Evolutionary conservation across 208 protist species (phyloP), one percentile per base, ranked within the genome.

Genomic region (Naegleria gruberi): DNA sequence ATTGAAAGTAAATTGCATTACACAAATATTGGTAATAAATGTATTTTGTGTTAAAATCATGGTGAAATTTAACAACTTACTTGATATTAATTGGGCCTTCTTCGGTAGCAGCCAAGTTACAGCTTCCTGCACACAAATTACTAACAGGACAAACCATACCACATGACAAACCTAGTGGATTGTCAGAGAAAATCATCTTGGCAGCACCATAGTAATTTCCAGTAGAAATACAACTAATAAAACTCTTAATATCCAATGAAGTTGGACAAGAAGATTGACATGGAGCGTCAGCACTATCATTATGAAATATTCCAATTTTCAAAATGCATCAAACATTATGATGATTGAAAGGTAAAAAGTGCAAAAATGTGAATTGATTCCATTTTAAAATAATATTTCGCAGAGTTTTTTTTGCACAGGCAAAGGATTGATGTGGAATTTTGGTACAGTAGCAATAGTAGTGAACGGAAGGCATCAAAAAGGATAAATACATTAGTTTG

Each of bases 141-240:
- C 51, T 90, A 0, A 92, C 93, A 15, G 95, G 94, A 92, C 96
- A 97, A 17, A 97, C 94, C 94, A 97, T 96, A 91, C 95, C 95
- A 81, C 95, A 96, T 34, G 92, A 94, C 19, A 95, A 65, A 89
- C 94, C 94, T 0, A 96, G n/a, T 47, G 96, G 96, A 91, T 97
- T 97, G 89, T 96, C 94, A 6, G 93, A 96, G 15, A 97, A 93
- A 89, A 97, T 97, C 4, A 91, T 89, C 91, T 96, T 95, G 1
- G 95, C 95, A 43, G 96, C 95, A 34, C 95, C 95, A 89, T 97
- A 97, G 87, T 96, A 96, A 83, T 96, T 96, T 51, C 90, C 45
- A 34, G 12, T 95, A 37, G 93, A 55, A 81, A 95, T 95, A 23
- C 82, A 92, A 12, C 84, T 91, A 43, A 95, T 95, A 86, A 95